A percentile compares a stretch with the other conserved stretches of the same genome.
Evolutionary conservation across 805 yeast genomes (phyloP).

Genomic region (Wickerhamiella kurtzmanii): DNA sequence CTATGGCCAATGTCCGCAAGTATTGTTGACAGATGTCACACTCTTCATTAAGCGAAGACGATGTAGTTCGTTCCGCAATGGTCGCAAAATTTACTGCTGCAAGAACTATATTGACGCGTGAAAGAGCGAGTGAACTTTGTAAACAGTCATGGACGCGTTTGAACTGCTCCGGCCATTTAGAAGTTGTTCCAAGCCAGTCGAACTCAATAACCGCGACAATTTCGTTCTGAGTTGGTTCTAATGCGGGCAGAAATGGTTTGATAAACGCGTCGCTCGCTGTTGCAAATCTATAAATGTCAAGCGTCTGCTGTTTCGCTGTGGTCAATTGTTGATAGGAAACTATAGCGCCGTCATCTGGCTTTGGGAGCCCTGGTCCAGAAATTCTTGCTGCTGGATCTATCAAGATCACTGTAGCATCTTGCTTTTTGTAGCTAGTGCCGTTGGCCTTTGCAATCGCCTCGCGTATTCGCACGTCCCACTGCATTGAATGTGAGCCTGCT

Average conservation of each 20-base stretch:
- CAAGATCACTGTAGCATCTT: not conserved
- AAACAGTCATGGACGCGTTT: not conserved
- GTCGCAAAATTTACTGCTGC: not conserved
- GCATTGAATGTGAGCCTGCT: not conserved
- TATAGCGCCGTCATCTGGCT: not conserved
- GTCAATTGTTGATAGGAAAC: not conserved
- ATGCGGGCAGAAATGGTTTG: not conserved
- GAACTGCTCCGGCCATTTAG: not conserved
- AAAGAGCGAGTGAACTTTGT: not conserved
- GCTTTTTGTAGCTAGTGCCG: not conserved
- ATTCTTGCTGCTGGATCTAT: not conserved
- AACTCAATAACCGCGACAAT: not conserved
- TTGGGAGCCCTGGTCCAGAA: not conserved
- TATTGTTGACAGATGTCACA: conserved; percentile 2
- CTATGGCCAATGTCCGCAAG: conserved; percentile 1
- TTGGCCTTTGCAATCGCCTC: not conserved
- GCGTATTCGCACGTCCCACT: not conserved
- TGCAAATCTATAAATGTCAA: conserved; percentile 1
- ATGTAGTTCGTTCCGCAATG: not conserved
- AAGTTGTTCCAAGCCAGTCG: conserved; percentile 2
- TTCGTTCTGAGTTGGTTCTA: not conserved
- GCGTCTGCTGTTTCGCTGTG: not conserved
- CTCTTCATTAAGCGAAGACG: conserved; percentile 1
- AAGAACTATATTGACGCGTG: not conserved
- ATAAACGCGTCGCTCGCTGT: not conserved